Conservation (phyloP, 169 alveolate species). For the Plasmodium ovale region DNA sequence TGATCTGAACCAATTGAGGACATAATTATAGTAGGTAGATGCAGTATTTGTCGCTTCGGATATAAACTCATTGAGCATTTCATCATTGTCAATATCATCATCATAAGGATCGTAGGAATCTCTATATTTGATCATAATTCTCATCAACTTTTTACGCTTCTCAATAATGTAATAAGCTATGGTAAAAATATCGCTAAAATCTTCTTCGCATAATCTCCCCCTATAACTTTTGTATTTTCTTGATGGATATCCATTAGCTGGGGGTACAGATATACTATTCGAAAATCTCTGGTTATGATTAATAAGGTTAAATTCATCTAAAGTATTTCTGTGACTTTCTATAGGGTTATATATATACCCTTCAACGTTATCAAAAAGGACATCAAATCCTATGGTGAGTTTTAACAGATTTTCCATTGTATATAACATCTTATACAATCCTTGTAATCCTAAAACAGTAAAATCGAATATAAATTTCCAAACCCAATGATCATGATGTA, state of each 20-base stretch:
- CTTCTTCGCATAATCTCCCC: slow-evolving; percentile 70
- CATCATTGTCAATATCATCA: slow-evolving; percentile 41
- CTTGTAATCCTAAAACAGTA: slow-evolving; percentile 68
- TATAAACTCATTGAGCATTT: slow-evolving; percentile 48
- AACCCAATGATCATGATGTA: slow-evolving; percentile 77
- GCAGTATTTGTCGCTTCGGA: slow-evolving; percentile 74
- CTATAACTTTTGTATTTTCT: slow-evolving; percentile 65
- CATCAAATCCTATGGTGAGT: slow-evolving; percentile 68
- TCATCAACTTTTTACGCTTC: slow-evolving; percentile 41
- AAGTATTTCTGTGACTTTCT: slow-evolving; percentile 63
- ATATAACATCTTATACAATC: slow-evolving; percentile 59
- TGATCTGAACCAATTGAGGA: slow-evolving; percentile 66
- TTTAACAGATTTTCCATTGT: slow-evolving; percentile 72
- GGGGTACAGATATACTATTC: slow-evolving; percentile 46
- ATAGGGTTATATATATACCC: slow-evolving; percentile 66
- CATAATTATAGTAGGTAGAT: slow-evolving; percentile 56
- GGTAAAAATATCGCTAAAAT: slow-evolving; percentile 73
- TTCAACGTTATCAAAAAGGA: slow-evolving; percentile 48
- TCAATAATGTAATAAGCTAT: slow-evolving; percentile 70
- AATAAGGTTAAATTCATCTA: slow-evolving; percentile 39
- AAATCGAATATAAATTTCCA: slow-evolving; percentile 75
- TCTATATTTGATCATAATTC: slow-evolving; percentile 69
- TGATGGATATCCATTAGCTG: slow-evolving; percentile 70
- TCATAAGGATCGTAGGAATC: slow-evolving; percentile 54
- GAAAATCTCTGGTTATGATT: slow-evolving; percentile 24